Base-by-base conservation (phyloP, 164 flowering plant species). In the Tetracentron sinense region DNA sequence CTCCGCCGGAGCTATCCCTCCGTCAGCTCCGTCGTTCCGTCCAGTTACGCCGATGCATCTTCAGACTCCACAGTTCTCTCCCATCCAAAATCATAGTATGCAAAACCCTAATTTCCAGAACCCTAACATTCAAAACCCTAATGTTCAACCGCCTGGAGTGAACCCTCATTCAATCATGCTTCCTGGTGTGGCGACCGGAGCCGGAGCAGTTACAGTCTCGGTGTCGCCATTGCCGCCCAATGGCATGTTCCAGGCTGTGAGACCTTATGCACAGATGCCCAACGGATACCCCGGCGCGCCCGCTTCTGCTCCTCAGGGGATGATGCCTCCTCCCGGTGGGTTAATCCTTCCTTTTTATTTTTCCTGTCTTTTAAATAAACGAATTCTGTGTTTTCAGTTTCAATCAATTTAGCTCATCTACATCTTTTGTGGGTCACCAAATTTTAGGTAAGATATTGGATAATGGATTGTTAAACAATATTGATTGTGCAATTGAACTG, bases 271-370 rank as follows among this genome's bases (percentile, higher is more conserved):
- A 57, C 85, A 78, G 15, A 64, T 82, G 77, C 88, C 92, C 0
- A 89, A 83, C 67, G 95, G 90, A 11, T 93, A 71, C 54, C 65
- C 75, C 16, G 52, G 61, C n/a, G 46, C 70, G 35, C 78, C 73
- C 4, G 64, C 63, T 27, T 74, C 69, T 56, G 54, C 66, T 71
- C 78, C 77, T 58, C 89, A 69, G 55, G 94, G 88, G 12, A 29
- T 77, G 59, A 38, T 85, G 19, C 80, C 82, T 74, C 89, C 80
- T 48, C 84, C 87, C 4, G 98, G 98, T 89, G 95, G 96, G 98
- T 88, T 72, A 12, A 75, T 62, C 42, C 57, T 57, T 25, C 12
- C n/a, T 42, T 23, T 55, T 54, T 1, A 15, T 0, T 63, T 23
- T 21, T 0, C 20, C 44, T 29, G 4, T 55, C 19, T 6, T 23